Evolutionary conservation across 192 early-diverging fungal genomes (phyloP).

Genomic region (Coemansia guatemalensis): DNA sequence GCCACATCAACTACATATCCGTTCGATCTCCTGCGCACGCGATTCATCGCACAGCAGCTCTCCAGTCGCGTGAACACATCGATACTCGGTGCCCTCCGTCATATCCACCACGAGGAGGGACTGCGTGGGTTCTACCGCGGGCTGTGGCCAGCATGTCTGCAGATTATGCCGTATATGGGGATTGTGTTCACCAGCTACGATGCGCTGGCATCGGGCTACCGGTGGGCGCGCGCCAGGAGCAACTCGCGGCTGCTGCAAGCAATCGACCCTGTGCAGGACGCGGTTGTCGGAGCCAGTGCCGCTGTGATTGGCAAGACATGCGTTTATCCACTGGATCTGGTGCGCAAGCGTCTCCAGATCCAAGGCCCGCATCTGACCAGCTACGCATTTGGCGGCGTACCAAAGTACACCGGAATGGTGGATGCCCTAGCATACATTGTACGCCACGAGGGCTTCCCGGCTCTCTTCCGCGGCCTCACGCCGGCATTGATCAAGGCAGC

Average conservation of each 20-base stretch:
- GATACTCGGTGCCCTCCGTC: conserved; percentile 60
- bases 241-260: conserved; percentile 1
- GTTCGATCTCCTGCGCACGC: conserved; percentile 92
- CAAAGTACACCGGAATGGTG: conserved; percentile 63
- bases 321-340: conserved; percentile 90
- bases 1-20: conserved; percentile 89
- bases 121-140: conserved; percentile 84
- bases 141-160: conserved; percentile 72
- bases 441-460: conserved; percentile 72
- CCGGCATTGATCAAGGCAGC: conserved; percentile 87
- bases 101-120: conserved; percentile 75
- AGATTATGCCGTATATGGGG: conserved; percentile 96
- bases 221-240: conserved; percentile 21
- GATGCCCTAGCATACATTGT: conserved; percentile 66
- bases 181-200: conserved; percentile 84
- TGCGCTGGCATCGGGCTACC: conserved; percentile 53
- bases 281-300: conserved; percentile 75
- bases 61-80: conserved; percentile 66
- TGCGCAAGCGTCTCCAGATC: conserved; percentile 76
- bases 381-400: conserved; percentile 65
- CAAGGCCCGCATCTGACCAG: conserved; percentile 69
- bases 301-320: conserved; percentile 80
- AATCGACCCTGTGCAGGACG: conserved; percentile 56
- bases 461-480: conserved; percentile 84
- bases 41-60: conserved; percentile 84